A percentile compares a stretch with the other conserved stretches of the same genome.
Evolutionary conservation across 2,329 filamentous ascomycete species (phyloP).

Genomic region (Xylaria sp.): DNA sequence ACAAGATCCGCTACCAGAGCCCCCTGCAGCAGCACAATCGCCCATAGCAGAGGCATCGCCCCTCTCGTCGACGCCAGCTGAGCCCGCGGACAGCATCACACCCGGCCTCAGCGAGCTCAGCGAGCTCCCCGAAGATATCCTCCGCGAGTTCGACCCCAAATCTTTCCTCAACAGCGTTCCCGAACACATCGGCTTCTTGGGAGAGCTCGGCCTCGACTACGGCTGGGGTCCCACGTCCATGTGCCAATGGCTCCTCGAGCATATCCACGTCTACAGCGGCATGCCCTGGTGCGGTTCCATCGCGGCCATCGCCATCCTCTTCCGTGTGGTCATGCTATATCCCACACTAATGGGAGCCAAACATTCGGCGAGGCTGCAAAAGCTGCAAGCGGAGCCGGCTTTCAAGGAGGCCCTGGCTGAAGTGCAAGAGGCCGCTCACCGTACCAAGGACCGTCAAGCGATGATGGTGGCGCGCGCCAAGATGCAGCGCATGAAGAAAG

Average conservation of each 20-base stretch:
- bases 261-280: slow-evolving; percentile 76
- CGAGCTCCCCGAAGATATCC: slow-evolving; percentile 33
- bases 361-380: slow-evolving; percentile 64
- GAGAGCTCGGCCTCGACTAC: slow-evolving; percentile 83
- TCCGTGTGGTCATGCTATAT: slow-evolving; percentile 71
- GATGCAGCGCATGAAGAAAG: slow-evolving; percentile 56
- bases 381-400: slow-evolving; percentile 60
- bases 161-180: slow-evolving; percentile 65
- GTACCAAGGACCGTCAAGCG: slow-evolving; percentile 51
- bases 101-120: slow-evolving; percentile 32
- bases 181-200: slow-evolving; percentile 81
- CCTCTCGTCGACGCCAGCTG: neutral
- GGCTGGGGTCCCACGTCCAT: slow-evolving; percentile 78
- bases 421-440: slow-evolving; percentile 51
- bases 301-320: slow-evolving; percentile 64
- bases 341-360: slow-evolving; percentile 68
- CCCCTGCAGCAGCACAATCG: neutral
- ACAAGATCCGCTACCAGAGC: slow-evolving; percentile 19
- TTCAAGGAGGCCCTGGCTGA: slow-evolving; percentile 58
- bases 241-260: slow-evolving; percentile 80
- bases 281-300: slow-evolving; percentile 86
- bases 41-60: slow-evolving; percentile 12
- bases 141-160: slow-evolving; percentile 12
- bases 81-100: neutral
- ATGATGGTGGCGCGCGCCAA: slow-evolving; percentile 54